Percentiles rank a stretch among this genome's conserved stretches.
Evolutionary conservation across 148 eudicot genomes (phyloP).

Genomic region (Spergularia marina): DNA sequence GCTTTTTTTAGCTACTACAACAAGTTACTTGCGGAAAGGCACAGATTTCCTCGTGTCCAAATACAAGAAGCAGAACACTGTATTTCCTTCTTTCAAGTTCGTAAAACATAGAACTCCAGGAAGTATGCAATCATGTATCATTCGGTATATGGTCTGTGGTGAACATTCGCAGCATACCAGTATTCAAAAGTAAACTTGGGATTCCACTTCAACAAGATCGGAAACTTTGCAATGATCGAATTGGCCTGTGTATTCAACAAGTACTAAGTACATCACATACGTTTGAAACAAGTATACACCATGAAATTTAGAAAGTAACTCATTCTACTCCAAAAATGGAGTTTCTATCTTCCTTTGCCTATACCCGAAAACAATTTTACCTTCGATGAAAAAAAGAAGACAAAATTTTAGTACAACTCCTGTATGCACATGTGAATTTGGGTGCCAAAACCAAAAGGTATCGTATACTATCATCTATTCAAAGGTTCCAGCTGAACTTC

Average conservation of each 20-base stretch:
- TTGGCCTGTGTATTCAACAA: conserved; percentile 12
- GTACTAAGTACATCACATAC: conserved; percentile 17
- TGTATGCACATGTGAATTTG: conserved; percentile 22
- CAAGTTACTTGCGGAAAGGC: neutral
- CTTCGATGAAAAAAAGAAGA: neutral
- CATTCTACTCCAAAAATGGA: conserved; percentile 15
- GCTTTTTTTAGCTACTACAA: neutral
- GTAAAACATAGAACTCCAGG: neutral
- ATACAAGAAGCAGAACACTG: neutral
- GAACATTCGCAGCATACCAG: neutral
- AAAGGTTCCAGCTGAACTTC: conserved; percentile 89
- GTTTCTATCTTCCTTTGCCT: conserved; percentile 10
- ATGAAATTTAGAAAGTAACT: conserved; percentile 1
- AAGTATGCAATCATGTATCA: neutral
- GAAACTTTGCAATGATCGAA: neutral
- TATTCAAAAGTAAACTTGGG: neutral
- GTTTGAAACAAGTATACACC: conserved; percentile 20
- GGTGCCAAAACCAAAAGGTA: conserved; percentile 10
- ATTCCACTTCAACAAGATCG: neutral
- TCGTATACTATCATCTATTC: conserved; percentile 48
- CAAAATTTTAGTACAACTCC: conserved; percentile 23
- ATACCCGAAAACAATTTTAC: conserved; percentile 9
- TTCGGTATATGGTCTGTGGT: neutral
- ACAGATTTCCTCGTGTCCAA: neutral
- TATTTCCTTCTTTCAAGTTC: neutral